A percentile compares a stretch with the other conserved stretches of the same genome.
Conservation (phyloP, 2,329 filamentous ascomycete species). For the Hymenoscyphus linearis region DNA sequence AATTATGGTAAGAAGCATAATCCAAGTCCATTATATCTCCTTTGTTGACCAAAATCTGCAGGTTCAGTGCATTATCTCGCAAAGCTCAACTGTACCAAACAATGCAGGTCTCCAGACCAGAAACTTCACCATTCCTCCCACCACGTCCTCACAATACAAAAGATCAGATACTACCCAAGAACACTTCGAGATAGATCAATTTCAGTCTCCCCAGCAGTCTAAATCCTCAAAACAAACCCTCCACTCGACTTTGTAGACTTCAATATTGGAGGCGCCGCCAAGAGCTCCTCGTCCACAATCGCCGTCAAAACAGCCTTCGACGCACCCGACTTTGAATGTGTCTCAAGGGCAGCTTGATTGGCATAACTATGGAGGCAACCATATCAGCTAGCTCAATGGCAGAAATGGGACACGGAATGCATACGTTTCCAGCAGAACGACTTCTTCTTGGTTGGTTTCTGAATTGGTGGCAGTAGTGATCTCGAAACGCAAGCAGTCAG, state of each 20-base stretch:
- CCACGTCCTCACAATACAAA: background rate
- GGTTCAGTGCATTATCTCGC: background rate
- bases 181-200: background rate
- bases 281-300: constrained; percentile 22
- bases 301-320: constrained; percentile 23
- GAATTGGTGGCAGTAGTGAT: constrained; percentile 23
- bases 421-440: constrained; percentile 30
- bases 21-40: background rate
- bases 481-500: constrained; percentile 26
- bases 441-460: constrained; percentile 24
- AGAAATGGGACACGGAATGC: background rate
- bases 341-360: constrained; percentile 23
- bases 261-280: constrained; percentile 20
- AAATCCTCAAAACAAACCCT: constrained; percentile 26
- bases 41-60: background rate
- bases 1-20: background rate
- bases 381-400: background rate
- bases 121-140: background rate
- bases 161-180: background rate
- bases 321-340: constrained; percentile 20
- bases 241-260: constrained; percentile 26
- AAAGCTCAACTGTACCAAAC: background rate
- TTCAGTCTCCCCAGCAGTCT: background rate
- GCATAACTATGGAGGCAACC: constrained; percentile 23
- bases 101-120: background rate